A percentile compares a stretch with the other conserved stretches of the same genome.
Evolutionary conservation across 805 yeast genomes (phyloP).

Genomic region (Candida palmyrensis): DNA sequence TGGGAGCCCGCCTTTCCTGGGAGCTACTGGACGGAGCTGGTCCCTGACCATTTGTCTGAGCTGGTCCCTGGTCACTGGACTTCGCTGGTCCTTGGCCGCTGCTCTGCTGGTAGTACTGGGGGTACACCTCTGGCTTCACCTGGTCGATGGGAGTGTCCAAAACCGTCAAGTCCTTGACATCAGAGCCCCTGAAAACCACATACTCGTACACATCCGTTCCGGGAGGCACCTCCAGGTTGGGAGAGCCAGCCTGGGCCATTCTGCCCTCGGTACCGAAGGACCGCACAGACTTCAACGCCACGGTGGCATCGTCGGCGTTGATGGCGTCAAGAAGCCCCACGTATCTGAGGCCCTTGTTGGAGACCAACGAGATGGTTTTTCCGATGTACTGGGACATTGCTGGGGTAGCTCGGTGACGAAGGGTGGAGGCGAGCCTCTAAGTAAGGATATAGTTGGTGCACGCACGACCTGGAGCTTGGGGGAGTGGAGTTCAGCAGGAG

Average conservation of each 20-base stretch:
- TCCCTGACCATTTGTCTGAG: background rate
- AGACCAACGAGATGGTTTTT: conserved; percentile 75
- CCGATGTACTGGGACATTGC: conserved; percentile 91
- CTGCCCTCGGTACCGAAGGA: conserved; percentile 93
- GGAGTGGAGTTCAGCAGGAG: background rate
- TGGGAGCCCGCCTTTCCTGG: conserved; percentile 5
- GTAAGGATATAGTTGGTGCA: background rate
- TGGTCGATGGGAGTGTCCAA: conserved; percentile 66
- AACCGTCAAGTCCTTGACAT: conserved; percentile 84
- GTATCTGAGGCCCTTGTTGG: conserved; percentile 77
- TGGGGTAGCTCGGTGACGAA: conserved; percentile 4
- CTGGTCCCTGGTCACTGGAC: conserved; percentile 4
- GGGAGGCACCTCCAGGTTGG: conserved; percentile 65
- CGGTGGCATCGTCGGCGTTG: conserved; percentile 87
- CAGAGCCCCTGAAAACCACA: conserved; percentile 85
- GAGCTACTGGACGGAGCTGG: conserved; percentile 9
- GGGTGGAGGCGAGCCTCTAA: background rate
- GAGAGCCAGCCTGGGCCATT: conserved; percentile 49
- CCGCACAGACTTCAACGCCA: conserved; percentile 73
- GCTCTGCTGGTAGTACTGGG: conserved; percentile 5
- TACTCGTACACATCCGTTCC: conserved; percentile 64
- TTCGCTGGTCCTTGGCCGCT: too few species aligned
- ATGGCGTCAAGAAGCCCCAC: conserved; percentile 86
- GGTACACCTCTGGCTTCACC: conserved; percentile 49
- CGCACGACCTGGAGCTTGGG: too few species aligned